Percentiles rank a stretch among this genome's conserved stretches.
phyloP scores from a whole-genome alignment of 2,329 filamentous ascomycete genomes.

The Colletotrichum nymphaeae region DNA sequence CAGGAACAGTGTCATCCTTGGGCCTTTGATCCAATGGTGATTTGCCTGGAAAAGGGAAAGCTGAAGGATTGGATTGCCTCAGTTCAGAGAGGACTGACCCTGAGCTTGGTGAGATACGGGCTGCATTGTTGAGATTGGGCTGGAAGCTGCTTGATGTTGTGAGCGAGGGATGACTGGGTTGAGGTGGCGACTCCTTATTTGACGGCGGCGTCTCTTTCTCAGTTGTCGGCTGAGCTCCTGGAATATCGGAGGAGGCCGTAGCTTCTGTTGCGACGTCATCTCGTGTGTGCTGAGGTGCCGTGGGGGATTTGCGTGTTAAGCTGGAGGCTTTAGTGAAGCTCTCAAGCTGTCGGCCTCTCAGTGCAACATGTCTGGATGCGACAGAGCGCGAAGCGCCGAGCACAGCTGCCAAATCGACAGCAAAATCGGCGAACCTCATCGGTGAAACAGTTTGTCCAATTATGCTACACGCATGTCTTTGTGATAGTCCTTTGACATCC shows the following conservation, averaged over 20 bases:
- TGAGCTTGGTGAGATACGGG: slow-evolving; percentile 20
- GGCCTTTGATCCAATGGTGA: slow-evolving; percentile 13
- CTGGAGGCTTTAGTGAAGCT: slow-evolving; percentile 60
- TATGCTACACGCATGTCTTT: slow-evolving; percentile 8
- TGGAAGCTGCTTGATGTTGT: slow-evolving; percentile 2
- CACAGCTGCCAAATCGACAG: slow-evolving; percentile 77
- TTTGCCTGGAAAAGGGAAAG: slow-evolving; percentile 26
- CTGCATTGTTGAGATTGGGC: neutral
- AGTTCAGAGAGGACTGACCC: slow-evolving; percentile 30
- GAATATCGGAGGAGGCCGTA: neutral
- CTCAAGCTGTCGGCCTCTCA: slow-evolving; percentile 66
- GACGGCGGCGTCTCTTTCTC: neutral
- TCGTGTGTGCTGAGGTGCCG: slow-evolving; percentile 8
- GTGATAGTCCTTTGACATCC: neutral
- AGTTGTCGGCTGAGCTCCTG: neutral
- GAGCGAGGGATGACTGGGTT: slow-evolving; percentile 28
- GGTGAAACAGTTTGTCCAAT: slow-evolving; percentile 3
- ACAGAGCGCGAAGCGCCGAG: slow-evolving; percentile 77
- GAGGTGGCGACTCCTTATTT: neutral
- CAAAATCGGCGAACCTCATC: slow-evolving; percentile 73
- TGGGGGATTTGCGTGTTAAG: slow-evolving; percentile 43
- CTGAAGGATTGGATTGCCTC: slow-evolving; percentile 20
- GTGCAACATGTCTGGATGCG: slow-evolving; percentile 70
- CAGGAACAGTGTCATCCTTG: neutral
- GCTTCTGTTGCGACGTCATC: neutral